Evolutionary conservation across 208 protist genomes (phyloP).

Genomic region (Blechomonas ayalai): DNA sequence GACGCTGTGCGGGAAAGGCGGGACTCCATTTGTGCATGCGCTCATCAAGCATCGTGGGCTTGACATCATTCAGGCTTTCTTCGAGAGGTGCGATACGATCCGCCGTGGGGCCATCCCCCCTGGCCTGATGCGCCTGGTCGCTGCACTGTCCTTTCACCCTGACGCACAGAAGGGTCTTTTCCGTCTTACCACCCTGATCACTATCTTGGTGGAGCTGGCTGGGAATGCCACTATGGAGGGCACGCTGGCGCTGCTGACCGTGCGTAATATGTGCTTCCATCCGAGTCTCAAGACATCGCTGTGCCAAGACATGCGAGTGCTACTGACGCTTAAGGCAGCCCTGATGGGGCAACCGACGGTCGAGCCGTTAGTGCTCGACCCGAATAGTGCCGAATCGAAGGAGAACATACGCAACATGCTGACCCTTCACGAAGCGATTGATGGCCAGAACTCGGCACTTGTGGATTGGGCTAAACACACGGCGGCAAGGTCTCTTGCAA

Average conservation of each 20-base stretch:
- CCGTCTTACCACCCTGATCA: constrained; percentile 31
- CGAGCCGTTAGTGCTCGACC: constrained; percentile 9
- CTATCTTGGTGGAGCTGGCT: constrained; percentile 51
- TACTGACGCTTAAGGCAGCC: constrained; percentile 60
- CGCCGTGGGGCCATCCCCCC: constrained; percentile 14
- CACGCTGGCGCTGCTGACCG: constrained; percentile 47
- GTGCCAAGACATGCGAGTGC: constrained; percentile 66
- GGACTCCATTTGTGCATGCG: constrained; percentile 11
- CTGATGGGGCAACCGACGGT: constrained; percentile 27
- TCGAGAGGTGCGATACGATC: constrained; percentile 14
- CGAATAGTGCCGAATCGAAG: too few relatives aligned
- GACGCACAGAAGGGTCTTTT: constrained; percentile 33
- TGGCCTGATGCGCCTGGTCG: constrained; percentile 40
- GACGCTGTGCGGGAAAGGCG: neutral
- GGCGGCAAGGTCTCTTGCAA: too few relatives aligned
- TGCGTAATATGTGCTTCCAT: constrained; percentile 78
- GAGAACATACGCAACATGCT: too few relatives aligned
- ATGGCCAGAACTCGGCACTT: too few relatives aligned
- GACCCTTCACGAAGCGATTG: too few relatives aligned
- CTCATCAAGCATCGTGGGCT: constrained; percentile 20
- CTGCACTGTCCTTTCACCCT: constrained; percentile 43
- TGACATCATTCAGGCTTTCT: constrained; percentile 11
- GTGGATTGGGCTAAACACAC: too few relatives aligned
- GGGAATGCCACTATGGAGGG: constrained; percentile 11
- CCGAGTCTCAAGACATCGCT: constrained; percentile 43